A percentile compares a stretch with the other conserved stretches of the same genome.
These are phyloP conservation scores for Styphnolobium japonicum DNA, from an alignment of 306 rosid genomes.

Conservation along the genomic window DNA sequence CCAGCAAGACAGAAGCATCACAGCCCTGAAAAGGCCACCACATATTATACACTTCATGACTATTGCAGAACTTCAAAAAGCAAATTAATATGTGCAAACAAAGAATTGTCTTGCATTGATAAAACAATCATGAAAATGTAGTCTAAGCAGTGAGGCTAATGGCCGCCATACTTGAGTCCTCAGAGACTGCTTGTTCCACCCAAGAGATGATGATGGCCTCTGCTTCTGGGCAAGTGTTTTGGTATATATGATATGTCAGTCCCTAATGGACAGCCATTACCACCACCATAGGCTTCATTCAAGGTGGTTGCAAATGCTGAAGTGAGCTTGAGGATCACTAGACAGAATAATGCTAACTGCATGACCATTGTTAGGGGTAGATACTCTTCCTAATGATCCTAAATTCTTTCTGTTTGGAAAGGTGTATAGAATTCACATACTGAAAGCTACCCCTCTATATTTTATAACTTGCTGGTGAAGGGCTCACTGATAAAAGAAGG, in stretches of 20 bases:
- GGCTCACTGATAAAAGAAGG: background rate
- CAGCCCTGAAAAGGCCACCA: conserved; percentile 58
- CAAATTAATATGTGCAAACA: background rate
- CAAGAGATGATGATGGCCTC: conserved; percentile 63
- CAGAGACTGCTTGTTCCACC: conserved; percentile 48
- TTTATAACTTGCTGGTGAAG: conserved; percentile 24
- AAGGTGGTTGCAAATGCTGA: conserved; percentile 29
- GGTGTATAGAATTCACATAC: background rate
- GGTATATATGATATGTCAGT: conserved; percentile 34
- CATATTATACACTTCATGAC: background rate
- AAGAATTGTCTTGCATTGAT: conserved; percentile 64
- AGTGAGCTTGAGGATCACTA: conserved; percentile 42
- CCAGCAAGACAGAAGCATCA: conserved; percentile 82
- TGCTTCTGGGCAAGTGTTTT: conserved; percentile 58
- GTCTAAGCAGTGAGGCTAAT: conserved; percentile 82
- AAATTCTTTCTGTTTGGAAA: background rate
- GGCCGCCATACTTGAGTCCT: conserved; percentile 86
- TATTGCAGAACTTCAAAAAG: background rate
- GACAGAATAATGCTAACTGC: conserved; percentile 23
- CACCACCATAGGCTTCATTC: conserved; percentile 45
- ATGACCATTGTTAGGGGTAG: background rate
- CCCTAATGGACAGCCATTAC: conserved; percentile 32
- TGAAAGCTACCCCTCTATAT: conserved; percentile 27
- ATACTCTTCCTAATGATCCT: background rate
- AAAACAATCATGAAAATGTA: conserved; percentile 90